Percentiles rank a stretch among this genome's conserved stretches.
These are phyloP conservation scores for Tetrahymena elliotti DNA, from an alignment of 73 alveolate genomes.

Conservation along the genomic window DNA sequence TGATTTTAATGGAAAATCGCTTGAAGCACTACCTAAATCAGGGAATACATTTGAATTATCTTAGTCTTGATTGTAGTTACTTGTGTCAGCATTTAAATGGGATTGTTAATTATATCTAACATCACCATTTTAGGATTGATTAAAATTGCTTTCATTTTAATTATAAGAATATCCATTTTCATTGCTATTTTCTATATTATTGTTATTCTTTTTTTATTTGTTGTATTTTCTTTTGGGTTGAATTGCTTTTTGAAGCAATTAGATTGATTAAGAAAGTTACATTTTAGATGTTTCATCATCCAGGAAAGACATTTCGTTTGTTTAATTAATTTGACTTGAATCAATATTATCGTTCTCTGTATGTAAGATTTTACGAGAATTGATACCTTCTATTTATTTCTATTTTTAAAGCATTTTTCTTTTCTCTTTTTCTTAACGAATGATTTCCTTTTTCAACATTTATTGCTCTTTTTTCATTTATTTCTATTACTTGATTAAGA, in stretches of 20 bases:
- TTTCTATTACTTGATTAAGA: not conserved
- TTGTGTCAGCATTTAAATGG: not conserved
- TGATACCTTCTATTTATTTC: not conserved
- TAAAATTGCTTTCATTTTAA: not conserved
- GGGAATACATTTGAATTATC: not conserved
- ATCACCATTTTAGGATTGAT: not conserved
- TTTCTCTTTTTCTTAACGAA: not conserved
- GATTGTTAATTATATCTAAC: not conserved
- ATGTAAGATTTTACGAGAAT: not conserved
- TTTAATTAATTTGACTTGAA: not conserved
- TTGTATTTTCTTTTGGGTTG: not conserved
- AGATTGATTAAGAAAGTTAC: not conserved
- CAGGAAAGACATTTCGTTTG: not conserved
- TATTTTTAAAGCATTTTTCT: not conserved
- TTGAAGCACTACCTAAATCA: not conserved
- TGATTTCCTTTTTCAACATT: not conserved
- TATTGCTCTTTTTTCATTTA: not conserved
- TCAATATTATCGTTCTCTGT: not conserved
- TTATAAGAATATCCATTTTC: not conserved
- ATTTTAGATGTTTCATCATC: not conserved
- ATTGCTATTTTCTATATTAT: not conserved
- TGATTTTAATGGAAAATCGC: not conserved
- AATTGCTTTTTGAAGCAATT: not conserved
- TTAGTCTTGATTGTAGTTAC: not conserved
- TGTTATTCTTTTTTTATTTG: not conserved